Conservation (phyloP, 257 asterid genomes). For the Ocimum tenuiflorum region DNA sequence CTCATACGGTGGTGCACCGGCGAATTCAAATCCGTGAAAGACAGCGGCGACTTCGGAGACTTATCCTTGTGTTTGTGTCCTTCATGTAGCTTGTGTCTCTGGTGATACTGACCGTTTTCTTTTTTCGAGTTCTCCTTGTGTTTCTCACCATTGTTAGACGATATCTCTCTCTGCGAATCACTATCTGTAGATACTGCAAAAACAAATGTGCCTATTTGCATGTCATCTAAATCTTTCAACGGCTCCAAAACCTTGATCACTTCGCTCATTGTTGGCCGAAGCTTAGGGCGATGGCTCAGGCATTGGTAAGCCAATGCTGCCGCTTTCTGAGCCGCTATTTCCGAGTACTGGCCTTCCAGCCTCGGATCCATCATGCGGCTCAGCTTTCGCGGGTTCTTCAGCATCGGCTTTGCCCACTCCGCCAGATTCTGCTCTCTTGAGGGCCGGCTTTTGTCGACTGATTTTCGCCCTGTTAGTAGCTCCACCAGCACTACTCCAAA, state of each 20-base stretch:
- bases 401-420: constrained; percentile 53
- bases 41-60: constrained; percentile 20
- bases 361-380: constrained; percentile 49
- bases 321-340: constrained; percentile 26
- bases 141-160: not conserved
- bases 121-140: too few species aligned
- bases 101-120: not conserved
- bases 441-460: constrained; percentile 49
- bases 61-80: too few species aligned
- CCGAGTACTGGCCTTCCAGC: constrained; percentile 45
- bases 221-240: not conserved
- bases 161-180: not conserved
- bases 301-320: constrained; percentile 33
- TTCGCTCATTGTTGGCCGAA: not conserved
- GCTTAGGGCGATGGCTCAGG: constrained; percentile 3
- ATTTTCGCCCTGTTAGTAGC: constrained; percentile 52
- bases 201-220: not conserved
- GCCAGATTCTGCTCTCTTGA: constrained; percentile 43
- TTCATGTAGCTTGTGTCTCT: too few species aligned
- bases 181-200: not conserved
- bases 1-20: constrained; percentile 26
- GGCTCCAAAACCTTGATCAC: not conserved
- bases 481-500: constrained; percentile 58
- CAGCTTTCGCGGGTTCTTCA: constrained; percentile 47
- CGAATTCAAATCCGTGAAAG: constrained; percentile 41